phyloP scores from a whole-genome alignment of 2,329 filamentous ascomycete genomes.

The Trichophyton equinum region DNA sequence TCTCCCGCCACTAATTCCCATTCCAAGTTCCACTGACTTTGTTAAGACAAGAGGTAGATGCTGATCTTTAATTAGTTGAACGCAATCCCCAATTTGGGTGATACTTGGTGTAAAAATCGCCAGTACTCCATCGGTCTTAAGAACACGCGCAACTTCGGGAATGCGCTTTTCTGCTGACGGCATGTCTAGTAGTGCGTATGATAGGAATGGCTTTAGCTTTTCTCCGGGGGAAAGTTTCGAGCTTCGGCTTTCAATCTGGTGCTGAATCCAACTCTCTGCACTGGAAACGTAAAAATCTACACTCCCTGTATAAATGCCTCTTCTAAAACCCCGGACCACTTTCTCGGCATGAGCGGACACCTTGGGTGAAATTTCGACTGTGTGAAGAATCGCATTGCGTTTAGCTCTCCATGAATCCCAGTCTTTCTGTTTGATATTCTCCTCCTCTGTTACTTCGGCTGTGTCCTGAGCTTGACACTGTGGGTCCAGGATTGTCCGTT shows the following conservation, averaged over 20 bases:
- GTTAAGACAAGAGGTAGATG: slow-evolving; percentile 42
- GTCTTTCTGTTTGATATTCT: slow-evolving; percentile 22
- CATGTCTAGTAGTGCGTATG: slow-evolving; percentile 61
- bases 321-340: slow-evolving; percentile 53
- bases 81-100: slow-evolving; percentile 59
- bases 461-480: slow-evolving; percentile 14
- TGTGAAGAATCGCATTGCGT: slow-evolving; percentile 60
- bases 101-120: slow-evolving; percentile 65
- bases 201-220: slow-evolving; percentile 47
- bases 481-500: slow-evolving; percentile 10
- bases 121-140: slow-evolving; percentile 53
- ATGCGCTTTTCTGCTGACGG: slow-evolving; percentile 47
- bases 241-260: slow-evolving; percentile 35
- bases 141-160: slow-evolving; percentile 36
- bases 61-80: slow-evolving; percentile 42
- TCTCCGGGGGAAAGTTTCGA: slow-evolving; percentile 11
- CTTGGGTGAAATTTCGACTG: slow-evolving; percentile 51
- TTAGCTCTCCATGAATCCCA: slow-evolving; percentile 37
- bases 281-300: slow-evolving; percentile 62
- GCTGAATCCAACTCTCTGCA: slow-evolving; percentile 50
- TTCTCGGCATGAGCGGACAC: slow-evolving; percentile 53
- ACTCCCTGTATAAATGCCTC: slow-evolving; percentile 56
- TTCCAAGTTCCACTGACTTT: slow-evolving; percentile 34
- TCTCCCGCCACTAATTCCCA: slow-evolving; percentile 35
- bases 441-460: slow-evolving; percentile 14